phyloP scores from a whole-genome alignment of 805 yeast genomes.

The Wickerhamomyces strasburgensis region DNA sequence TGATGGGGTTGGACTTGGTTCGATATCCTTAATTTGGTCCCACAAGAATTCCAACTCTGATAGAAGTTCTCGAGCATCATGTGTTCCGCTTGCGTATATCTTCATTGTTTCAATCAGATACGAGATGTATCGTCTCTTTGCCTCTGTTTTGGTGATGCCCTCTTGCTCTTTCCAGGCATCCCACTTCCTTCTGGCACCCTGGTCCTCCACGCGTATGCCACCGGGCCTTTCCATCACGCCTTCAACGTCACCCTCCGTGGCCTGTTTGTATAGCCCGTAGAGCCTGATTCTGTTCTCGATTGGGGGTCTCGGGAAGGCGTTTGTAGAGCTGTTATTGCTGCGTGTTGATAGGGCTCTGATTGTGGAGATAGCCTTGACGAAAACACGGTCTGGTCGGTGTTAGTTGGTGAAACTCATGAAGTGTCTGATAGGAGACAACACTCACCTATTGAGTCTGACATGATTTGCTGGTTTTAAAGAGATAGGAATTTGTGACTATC shows the following conservation, averaged over 20 bases:
- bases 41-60: slow-evolving; percentile 67
- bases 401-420: neutral
- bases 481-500: too few species aligned
- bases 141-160: slow-evolving; percentile 64
- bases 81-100: slow-evolving; percentile 60
- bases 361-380: slow-evolving; percentile 77
- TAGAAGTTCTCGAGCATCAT: slow-evolving; percentile 60
- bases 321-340: slow-evolving; percentile 46
- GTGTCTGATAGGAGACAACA: neutral
- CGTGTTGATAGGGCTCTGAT: slow-evolving; percentile 67
- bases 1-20: slow-evolving; percentile 18
- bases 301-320: slow-evolving; percentile 64
- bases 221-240: slow-evolving; percentile 63
- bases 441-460: slow-evolving; percentile 49
- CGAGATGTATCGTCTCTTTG: slow-evolving; percentile 66
- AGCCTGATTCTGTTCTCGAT: slow-evolving; percentile 60
- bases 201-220: slow-evolving; percentile 57
- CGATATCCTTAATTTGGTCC: slow-evolving; percentile 60
- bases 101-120: slow-evolving; percentile 69
- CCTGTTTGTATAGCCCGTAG: slow-evolving; percentile 83
- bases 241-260: slow-evolving; percentile 77
- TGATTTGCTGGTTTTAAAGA: too few species aligned
- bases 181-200: slow-evolving; percentile 60
- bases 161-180: slow-evolving; percentile 80
- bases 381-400: slow-evolving; percentile 54